Evolutionary conservation across 23 red algal species (phyloP).

Genomic region (Gracilaria caudata): DNA sequence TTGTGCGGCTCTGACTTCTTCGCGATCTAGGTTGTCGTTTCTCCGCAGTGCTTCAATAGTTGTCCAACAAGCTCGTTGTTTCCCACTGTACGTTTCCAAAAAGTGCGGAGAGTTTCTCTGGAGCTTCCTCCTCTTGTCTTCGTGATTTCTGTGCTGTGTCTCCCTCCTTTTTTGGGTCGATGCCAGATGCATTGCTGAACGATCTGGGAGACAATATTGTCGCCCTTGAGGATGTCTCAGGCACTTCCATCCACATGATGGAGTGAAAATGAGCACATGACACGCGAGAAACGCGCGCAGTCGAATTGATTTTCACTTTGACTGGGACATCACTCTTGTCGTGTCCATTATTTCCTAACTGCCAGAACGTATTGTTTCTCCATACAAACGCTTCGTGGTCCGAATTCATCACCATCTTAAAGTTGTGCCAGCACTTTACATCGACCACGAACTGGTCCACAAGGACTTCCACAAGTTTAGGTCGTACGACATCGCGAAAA

Average conservation of each 20-base stretch:
- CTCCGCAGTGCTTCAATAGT: conserved; percentile 13
- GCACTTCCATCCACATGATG: conserved; percentile 76
- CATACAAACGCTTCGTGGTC: conserved; percentile 78
- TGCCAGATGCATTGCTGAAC: not conserved
- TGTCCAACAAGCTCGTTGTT: conserved; percentile 20
- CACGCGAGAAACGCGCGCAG: conserved; percentile 37
- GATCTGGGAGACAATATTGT: conserved; percentile 10
- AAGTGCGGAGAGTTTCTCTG: conserved; percentile 28
- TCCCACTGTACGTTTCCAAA: conserved; percentile 31
- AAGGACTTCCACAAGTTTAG: conserved; percentile 71
- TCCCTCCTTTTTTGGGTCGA: conserved; percentile 19
- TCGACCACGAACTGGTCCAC: conserved; percentile 46
- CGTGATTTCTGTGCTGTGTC: conserved; percentile 1
- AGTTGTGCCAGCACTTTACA: conserved; percentile 96
- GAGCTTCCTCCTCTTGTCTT: conserved; percentile 47
- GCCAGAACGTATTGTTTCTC: conserved; percentile 92
- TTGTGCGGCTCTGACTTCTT: conserved; percentile 22
- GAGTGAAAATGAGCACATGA: conserved; percentile 91
- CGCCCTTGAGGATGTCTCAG: conserved; percentile 11
- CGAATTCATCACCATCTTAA: conserved; percentile 79
- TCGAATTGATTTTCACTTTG: conserved; percentile 58
- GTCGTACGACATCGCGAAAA: conserved; percentile 69
- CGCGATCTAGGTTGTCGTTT: conserved; percentile 16
- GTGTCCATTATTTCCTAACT: conserved; percentile 83
- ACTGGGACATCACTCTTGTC: conserved; percentile 67